Conservation (phyloP, 1,284 basidiomycete genomes). For the Malassezia obtusa region DNA sequence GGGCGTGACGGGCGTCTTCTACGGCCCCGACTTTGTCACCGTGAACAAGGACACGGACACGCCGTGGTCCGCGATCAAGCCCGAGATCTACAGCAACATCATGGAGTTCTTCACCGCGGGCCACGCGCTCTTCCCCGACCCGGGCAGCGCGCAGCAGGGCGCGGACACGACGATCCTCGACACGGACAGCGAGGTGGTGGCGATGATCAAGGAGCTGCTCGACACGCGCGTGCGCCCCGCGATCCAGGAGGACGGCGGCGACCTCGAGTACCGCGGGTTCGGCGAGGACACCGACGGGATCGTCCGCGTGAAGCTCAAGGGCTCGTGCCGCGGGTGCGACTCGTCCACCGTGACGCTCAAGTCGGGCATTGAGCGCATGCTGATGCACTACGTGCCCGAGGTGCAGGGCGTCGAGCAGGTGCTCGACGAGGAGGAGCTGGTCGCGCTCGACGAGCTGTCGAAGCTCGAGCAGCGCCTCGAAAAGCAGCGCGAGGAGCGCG, state of each 20-base stretch:
- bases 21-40: conserved; percentile 94
- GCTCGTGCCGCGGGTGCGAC: conserved; percentile 87
- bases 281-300: conserved; percentile 53
- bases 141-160: conserved; percentile 57
- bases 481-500: conserved; percentile 27
- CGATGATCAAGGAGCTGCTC: conserved; percentile 95
- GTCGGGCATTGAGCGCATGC: conserved; percentile 68
- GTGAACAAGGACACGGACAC: conserved; percentile 82
- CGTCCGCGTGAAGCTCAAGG: conserved; percentile 76
- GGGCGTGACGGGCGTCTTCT: conserved; percentile 80
- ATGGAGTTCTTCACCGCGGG: conserved; percentile 97
- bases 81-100: conserved; percentile 92
- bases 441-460: conserved; percentile 78
- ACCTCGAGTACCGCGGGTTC: conserved; percentile 73
- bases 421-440: conserved; percentile 76
- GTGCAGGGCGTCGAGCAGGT: conserved; percentile 94
- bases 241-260: conserved; percentile 89
- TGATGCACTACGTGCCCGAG: conserved; percentile 98
- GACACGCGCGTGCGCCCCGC: conserved; percentile 90
- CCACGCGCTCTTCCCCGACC: conserved; percentile 65
- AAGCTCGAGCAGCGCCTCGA: conserved; percentile 74
- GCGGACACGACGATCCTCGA: conserved; percentile 93
- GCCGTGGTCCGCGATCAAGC: conserved; percentile 82
- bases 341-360: conserved; percentile 90
- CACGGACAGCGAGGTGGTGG: conserved; percentile 91